Conservation (phyloP, 164 flowering plant species). For the Chimonanthus salicifolius region DNA sequence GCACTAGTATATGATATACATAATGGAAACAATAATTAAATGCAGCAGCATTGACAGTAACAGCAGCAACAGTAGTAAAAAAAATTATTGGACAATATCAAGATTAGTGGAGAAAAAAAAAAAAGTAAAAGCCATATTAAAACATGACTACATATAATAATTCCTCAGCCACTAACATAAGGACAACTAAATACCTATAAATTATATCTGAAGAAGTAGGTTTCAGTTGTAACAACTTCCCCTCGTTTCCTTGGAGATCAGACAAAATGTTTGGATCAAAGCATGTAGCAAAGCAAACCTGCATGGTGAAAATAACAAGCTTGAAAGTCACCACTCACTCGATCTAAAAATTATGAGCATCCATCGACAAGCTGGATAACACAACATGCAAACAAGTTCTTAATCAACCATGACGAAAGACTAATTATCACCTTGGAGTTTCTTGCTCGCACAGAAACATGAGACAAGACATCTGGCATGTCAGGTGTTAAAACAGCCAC, state of each 20-base stretch:
- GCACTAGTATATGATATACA: no score
- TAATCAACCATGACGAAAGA: not conserved
- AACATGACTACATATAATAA: not conserved
- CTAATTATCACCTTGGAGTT: slow-evolving; percentile 67
- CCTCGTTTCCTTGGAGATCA: slow-evolving; percentile 65
- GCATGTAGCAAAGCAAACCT: slow-evolving; percentile 98
- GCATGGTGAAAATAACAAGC: slow-evolving; percentile 9
- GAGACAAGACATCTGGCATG: slow-evolving; percentile 99
- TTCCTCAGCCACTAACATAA: not conserved
- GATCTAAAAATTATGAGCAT: not conserved
- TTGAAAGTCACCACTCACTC: not conserved
- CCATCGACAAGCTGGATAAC: not conserved
- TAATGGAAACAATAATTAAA: no score
- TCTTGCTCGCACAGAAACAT: slow-evolving; percentile 99
- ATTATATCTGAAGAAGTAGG: slow-evolving; percentile 79
- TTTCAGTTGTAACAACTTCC: slow-evolving; percentile 57
- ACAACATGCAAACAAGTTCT: slow-evolving; percentile 6
- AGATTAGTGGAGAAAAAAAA: not conserved
- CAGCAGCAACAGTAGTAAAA: no score
- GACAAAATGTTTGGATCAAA: slow-evolving; percentile 68
- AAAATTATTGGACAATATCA: no score
- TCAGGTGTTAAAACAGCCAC: slow-evolving; percentile 97
- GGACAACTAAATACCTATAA: slow-evolving; percentile 49
- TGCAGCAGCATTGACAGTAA: no score
- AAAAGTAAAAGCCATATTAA: not conserved